These are phyloP conservation scores for Allantophomopsis lycopodina DNA, from an alignment of 2,329 filamentous ascomycete species.

Conservation along the genomic window DNA sequence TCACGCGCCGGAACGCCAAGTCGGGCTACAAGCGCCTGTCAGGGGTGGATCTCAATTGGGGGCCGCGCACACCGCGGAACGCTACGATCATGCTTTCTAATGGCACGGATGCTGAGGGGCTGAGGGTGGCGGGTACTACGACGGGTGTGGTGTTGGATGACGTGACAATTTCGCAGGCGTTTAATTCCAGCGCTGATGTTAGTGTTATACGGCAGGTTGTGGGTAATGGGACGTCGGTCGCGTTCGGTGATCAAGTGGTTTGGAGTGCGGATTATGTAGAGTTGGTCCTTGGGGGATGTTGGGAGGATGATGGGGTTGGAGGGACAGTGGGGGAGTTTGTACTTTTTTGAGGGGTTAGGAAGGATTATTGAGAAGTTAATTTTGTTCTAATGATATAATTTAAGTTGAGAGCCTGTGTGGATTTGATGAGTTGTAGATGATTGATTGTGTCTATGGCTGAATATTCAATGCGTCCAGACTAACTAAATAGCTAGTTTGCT, in stretches of 20 bases:
- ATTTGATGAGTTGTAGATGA: no score
- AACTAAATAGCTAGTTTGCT: no score
- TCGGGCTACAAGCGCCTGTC: constrained; percentile 24
- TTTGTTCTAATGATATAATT: no score
- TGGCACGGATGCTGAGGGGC: constrained; percentile 11
- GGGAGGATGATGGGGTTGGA: constrained; percentile 24
- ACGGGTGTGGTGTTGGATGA: constrained; percentile 8
- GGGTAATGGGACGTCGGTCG: constrained; percentile 15
- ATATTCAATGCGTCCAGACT: no score
- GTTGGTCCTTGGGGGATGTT: constrained; percentile 32
- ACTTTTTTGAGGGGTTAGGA: constrained; percentile 10
- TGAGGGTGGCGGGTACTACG: constrained; percentile 7
- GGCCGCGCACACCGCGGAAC: constrained; percentile 34
- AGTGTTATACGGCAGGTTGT: constrained; percentile 8
- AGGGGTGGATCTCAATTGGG: constrained; percentile 46
- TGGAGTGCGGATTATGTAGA: constrained; percentile 18
- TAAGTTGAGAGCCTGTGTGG: no score
- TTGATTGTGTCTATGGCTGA: no score
- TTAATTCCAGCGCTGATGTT: constrained; percentile 13
- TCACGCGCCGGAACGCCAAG: constrained; percentile 14
- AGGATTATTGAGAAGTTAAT: no score
- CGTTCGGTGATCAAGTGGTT: constrained; percentile 8
- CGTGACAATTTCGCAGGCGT: constrained; percentile 13
- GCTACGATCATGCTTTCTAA: constrained; percentile 39
- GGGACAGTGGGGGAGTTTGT: constrained; percentile 39